A percentile compares a stretch with the other conserved stretches of the same genome.
Conservation (phyloP, 2,329 filamentous ascomycete species). For the Talaromyces piceae region DNA sequence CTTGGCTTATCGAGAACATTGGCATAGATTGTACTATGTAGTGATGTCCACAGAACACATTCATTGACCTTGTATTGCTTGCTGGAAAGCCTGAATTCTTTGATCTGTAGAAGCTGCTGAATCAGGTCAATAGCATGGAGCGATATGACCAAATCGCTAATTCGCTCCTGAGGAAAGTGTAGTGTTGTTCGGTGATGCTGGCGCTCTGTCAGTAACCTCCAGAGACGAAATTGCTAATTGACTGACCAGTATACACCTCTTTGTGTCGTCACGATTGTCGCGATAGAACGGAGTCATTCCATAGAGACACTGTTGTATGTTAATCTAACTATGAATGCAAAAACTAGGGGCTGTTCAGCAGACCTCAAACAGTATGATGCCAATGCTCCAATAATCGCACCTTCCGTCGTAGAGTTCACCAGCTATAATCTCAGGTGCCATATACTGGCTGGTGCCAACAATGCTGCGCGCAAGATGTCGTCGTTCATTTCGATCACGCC, state of each 20-base stretch:
- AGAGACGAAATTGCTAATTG: neutral
- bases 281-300: conserved; percentile 84
- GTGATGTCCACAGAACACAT: conserved; percentile 14
- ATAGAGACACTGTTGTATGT: conserved; percentile 63
- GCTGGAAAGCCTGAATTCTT: conserved; percentile 68
- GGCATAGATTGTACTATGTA: conserved; percentile 19
- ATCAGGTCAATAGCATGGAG: conserved; percentile 71
- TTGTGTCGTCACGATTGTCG: conserved; percentile 74
- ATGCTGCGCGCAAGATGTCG: conserved; percentile 73
- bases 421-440: conserved; percentile 88
- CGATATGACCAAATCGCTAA: conserved; percentile 53
- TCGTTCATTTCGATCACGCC: conserved; percentile 62
- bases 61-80: conserved; percentile 66
- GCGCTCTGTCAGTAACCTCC: conserved; percentile 10
- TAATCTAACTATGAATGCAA: neutral
- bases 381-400: conserved; percentile 96
- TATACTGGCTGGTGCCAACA: conserved; percentile 94
- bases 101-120: conserved; percentile 62
- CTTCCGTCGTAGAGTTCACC: conserved; percentile 80
- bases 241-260: conserved; percentile 71
- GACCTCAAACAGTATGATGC: conserved; percentile 82
- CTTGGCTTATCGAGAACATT: conserved; percentile 19
- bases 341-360: conserved; percentile 10
- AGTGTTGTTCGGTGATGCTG: conserved; percentile 65
- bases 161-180: conserved; percentile 55